Conservation (phyloP, 805 yeast genomes). For the Cyberlindnera petersonii region DNA sequence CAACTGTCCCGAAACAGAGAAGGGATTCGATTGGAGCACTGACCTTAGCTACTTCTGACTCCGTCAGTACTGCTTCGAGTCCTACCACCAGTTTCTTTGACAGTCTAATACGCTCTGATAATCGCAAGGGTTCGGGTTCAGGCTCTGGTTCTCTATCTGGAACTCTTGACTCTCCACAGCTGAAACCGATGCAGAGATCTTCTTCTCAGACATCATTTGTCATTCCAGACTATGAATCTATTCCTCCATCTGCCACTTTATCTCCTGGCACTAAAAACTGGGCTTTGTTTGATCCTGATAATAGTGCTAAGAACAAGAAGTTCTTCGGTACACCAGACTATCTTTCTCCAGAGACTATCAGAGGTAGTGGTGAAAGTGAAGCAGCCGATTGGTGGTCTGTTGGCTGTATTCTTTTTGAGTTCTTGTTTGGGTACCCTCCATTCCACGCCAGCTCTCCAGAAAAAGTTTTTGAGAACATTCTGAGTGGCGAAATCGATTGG, state of each 20-base stretch:
- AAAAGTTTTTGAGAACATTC: slow-evolving; percentile 75
- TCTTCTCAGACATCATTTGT: slow-evolving; percentile 57
- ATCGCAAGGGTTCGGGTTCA: slow-evolving; percentile 12
- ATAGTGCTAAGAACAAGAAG: slow-evolving; percentile 48
- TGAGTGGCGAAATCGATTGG: slow-evolving; percentile 77
- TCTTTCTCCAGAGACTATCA: slow-evolving; percentile 92
- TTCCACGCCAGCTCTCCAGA: slow-evolving; percentile 82
- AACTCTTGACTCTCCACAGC: slow-evolving; percentile 40
- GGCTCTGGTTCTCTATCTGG: slow-evolving; percentile 8
- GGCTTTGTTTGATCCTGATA: slow-evolving; percentile 74
- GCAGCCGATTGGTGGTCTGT: slow-evolving; percentile 98
- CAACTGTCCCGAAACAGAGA: slow-evolving; percentile 12
- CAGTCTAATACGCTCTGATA: slow-evolving; percentile 21
- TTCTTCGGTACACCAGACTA: slow-evolving; percentile 98
- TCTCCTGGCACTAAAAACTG: slow-evolving; percentile 33
- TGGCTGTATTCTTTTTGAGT: slow-evolving; percentile 92
- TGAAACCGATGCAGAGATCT: slow-evolving; percentile 46
- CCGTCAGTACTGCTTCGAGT: slow-evolving; percentile 24
- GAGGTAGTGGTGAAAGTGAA: slow-evolving; percentile 77
- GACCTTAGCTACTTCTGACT: slow-evolving; percentile 18
- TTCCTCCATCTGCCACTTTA: slow-evolving; percentile 8
- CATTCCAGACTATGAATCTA: slow-evolving; percentile 45
- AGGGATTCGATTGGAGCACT: slow-evolving; percentile 23
- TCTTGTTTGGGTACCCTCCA: slow-evolving; percentile 91
- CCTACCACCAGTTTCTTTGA: slow-evolving; percentile 31